Base-by-base conservation (phyloP, 305 asterid genomes). In the Petunia hybrid region DNA sequence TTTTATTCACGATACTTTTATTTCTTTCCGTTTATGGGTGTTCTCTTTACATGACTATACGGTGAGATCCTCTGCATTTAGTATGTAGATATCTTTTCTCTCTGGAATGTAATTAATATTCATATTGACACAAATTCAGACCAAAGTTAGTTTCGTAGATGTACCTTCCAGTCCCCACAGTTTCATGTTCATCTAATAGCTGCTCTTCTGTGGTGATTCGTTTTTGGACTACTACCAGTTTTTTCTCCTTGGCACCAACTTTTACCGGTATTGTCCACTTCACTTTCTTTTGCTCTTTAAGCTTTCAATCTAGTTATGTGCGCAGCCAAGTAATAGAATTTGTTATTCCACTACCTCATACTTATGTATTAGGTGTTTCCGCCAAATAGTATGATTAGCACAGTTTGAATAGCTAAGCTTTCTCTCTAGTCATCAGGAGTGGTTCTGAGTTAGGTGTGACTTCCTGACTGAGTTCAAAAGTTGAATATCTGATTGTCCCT, bases 401-500 rank as follows among this genome's bases (percentile, higher is more conserved):
- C 78, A 73, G 31, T 71, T 71, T 48, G 56, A 68, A 8, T 68
- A 16, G 57, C 76, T 68, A 16, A 16, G n/a, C 40, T 42, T 68
- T 68, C 57, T 68, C 56, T 68, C 43, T 43, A 68, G 40, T 43
- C 40, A 13, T 68, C 56, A 43, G 57, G 40, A 43, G 56, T 68
- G 76, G 56, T 39, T 16, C 56, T 2, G 76, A 68, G 76, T 67
- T 42, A 68, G 56, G 73, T 39, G 51, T 66, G 48, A 41, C 1
- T 35, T 66, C 51, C 70, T 64, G 70, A 38, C 22, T 64, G 42
- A n/a, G 74, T 67, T 67, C 14, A n/a, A n/a, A 41, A 42, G 56
- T 68, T 42, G 73, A 39, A 31, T 65, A 68, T 68, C 76, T 68
- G 76, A 68, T 41, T 68, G n/a, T 53, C 43, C 56, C 40, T 68